Conservation (phyloP, 2,329 filamentous ascomycete genomes). For the Penicillium expansum region DNA sequence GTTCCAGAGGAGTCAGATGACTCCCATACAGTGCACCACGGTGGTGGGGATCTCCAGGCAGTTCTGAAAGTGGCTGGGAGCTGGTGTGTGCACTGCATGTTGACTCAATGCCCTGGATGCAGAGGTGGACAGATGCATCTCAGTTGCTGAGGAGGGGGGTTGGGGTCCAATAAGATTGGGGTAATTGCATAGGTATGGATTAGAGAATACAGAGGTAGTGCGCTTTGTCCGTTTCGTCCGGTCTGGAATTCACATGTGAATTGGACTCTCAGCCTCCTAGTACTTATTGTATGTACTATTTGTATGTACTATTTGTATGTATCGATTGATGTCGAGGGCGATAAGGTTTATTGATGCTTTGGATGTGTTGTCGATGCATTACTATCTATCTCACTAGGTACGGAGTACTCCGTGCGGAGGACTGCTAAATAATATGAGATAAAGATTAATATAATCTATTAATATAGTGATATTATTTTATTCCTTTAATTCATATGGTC, state of each 20-base stretch:
- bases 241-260: constrained; percentile 4
- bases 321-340: background rate
- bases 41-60: background rate
- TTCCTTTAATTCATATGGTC: background rate
- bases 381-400: background rate
- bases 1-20: constrained; percentile 22
- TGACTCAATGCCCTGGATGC: constrained; percentile 9
- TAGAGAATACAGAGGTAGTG: background rate
- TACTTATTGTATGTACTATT: background rate
- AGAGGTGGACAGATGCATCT: constrained; percentile 5
- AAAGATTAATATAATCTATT: background rate
- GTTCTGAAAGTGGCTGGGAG: constrained; percentile 14
- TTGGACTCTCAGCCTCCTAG: constrained; percentile 2
- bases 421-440: background rate
- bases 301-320: background rate
- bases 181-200: background rate
- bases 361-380: background rate
- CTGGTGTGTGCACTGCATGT: constrained; percentile 5
- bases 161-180: constrained; percentile 1
- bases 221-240: constrained; percentile 6
- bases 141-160: background rate
- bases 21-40: constrained; percentile 10
- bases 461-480: background rate
- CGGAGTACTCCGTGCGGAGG: too few species aligned
- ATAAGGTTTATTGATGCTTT: background rate